phyloP scores from a whole-genome alignment of 352 stramenopile species.

The Pythium myriotylum region DNA sequence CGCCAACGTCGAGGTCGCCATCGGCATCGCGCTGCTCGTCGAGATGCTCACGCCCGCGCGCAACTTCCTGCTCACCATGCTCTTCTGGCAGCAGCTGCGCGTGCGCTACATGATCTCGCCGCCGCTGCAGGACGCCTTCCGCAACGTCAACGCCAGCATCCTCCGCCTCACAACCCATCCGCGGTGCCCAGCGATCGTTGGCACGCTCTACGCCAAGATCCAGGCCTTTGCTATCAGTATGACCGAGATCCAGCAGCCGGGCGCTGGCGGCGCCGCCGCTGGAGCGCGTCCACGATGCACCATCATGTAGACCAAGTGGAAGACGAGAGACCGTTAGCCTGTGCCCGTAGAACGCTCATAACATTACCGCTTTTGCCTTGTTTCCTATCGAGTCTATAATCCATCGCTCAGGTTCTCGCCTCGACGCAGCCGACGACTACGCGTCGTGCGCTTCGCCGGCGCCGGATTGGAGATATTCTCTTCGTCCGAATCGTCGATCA shows the following conservation, averaged over 20 bases:
- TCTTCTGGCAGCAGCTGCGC: conserved; percentile 91
- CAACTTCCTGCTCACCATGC: conserved; percentile 86
- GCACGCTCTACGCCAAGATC: conserved; percentile 64
- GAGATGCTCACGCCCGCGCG: conserved; percentile 82
- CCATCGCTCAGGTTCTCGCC: conserved; percentile 23
- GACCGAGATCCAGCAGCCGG: conserved; percentile 52
- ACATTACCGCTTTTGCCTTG: background rate
- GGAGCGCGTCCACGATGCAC: conserved; percentile 53
- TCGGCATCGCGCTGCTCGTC: conserved; percentile 78
- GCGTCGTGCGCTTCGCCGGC: conserved; percentile 29
- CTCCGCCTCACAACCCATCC: conserved; percentile 66
- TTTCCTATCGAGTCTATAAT: conserved; percentile 9
- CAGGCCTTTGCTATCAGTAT: conserved; percentile 71
- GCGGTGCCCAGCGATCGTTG: conserved; percentile 61
- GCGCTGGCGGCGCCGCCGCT: conserved; percentile 32
- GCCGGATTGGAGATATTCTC: conserved; percentile 13
- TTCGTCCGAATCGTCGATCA: conserved; percentile 75
- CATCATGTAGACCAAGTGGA: conserved; percentile 61
- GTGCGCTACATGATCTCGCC: conserved; percentile 92
- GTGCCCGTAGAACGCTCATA: background rate
- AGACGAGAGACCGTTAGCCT: background rate
- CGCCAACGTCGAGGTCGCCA: conserved; percentile 81
- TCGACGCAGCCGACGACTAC: conserved; percentile 21
- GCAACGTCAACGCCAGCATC: conserved; percentile 63
- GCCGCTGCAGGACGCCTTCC: conserved; percentile 84